Evolutionary conservation across 2,329 filamentous ascomycete genomes (phyloP).

Genomic region (Colletotrichum gloeosporioides): DNA sequence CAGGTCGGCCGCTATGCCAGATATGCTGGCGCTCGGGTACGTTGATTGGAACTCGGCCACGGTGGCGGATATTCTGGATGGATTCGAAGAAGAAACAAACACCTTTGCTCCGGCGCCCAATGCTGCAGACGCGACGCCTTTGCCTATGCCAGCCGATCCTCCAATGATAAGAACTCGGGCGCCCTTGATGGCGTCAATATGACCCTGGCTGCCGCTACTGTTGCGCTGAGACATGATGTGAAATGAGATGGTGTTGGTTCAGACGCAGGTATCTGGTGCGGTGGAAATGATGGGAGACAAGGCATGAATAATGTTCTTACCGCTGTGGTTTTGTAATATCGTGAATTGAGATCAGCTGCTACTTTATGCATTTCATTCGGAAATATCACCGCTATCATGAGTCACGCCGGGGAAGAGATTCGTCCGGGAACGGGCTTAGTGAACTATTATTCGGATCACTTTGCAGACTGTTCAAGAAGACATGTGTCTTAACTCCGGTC

Average conservation of each 20-base stretch:
- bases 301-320: not conserved
- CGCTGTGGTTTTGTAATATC: not conserved
- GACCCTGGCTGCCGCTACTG: not conserved
- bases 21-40: not conserved
- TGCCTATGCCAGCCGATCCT: not conserved
- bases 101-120: not conserved
- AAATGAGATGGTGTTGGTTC: not conserved
- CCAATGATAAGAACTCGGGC: not conserved
- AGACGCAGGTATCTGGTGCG: not conserved
- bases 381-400: not conserved
- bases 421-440: not conserved
- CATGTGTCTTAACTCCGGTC: not conserved
- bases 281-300: not conserved
- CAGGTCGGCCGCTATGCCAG: not conserved
- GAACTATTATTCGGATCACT: not conserved
- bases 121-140: not conserved
- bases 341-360: not conserved
- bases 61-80: not conserved
- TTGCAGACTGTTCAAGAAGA: not conserved
- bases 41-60: not conserved
- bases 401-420: not conserved
- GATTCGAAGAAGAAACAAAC: not conserved
- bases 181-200: not conserved
- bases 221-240: not conserved
- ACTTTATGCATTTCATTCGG: not conserved